Percentiles rank a stretch among this genome's conserved stretches.
These are phyloP conservation scores for Planoprotostelium fungivorum DNA, from an alignment of 78 protist species.

Conservation along the genomic window DNA sequence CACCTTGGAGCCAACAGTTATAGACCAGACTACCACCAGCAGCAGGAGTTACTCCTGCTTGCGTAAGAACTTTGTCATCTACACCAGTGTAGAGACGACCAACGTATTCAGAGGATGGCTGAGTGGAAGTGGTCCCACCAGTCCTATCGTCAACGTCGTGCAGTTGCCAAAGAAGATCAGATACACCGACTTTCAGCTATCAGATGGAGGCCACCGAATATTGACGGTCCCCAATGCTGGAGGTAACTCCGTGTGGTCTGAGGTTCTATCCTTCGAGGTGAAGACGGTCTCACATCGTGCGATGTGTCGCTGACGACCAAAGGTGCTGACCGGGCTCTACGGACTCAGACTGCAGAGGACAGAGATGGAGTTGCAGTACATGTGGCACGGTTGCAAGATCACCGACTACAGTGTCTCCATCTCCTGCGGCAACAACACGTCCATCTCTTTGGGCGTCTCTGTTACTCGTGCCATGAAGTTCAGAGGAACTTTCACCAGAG, in stretches of 20 bases:
- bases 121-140: too few relatives aligned
- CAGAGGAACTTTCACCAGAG: conserved; percentile 36
- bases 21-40: too few relatives aligned
- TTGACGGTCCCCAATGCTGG: conserved; percentile 71
- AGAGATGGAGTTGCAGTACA: conserved; percentile 60
- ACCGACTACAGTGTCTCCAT: conserved; percentile 62
- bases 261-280: conserved; percentile 58
- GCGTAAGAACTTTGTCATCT: too few relatives aligned
- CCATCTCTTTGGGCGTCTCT: conserved; percentile 53
- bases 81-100: too few relatives aligned
- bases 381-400: conserved; percentile 40
- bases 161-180: too few relatives aligned
- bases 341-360: conserved; percentile 35
- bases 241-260: conserved; percentile 68
- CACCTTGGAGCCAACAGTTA: too few relatives aligned
- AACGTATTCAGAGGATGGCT: too few relatives aligned
- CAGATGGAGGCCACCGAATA: conserved; percentile 41
- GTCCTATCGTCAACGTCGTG: too few relatives aligned
- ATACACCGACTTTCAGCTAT: conserved; percentile 28
- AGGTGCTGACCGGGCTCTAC: conserved; percentile 18
- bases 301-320: background rate
- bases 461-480: conserved; percentile 36
- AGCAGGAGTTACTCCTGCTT: too few relatives aligned
- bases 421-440: conserved; percentile 21
- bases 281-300: too few relatives aligned